Conservation (phyloP, 306 rosid genomes). For the Adenanthera pavonina region DNA sequence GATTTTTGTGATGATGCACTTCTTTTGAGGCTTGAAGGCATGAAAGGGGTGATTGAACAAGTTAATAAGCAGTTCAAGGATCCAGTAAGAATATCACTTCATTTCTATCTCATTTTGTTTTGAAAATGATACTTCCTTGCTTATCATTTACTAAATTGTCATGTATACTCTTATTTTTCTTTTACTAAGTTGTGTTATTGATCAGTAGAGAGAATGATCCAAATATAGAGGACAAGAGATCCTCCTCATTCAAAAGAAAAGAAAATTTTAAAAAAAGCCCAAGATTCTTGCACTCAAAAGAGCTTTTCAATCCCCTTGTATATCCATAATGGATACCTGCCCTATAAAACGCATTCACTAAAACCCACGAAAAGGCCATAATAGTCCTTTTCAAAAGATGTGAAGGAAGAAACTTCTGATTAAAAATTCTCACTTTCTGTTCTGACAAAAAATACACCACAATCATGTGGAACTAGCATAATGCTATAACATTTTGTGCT, state of each 20-base stretch:
- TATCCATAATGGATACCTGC: background rate
- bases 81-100: slow-evolving; percentile 53
- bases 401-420: background rate
- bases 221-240: background rate
- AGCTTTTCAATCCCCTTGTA: background rate
- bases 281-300: background rate
- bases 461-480: background rate
- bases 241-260: background rate
- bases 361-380: background rate
- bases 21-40: slow-evolving; percentile 69
- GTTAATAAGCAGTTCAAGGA: slow-evolving; percentile 75
- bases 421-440: background rate
- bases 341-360: background rate
- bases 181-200: background rate
- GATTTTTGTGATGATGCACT: slow-evolving; percentile 78
- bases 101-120: background rate
- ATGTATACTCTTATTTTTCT: background rate
- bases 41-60: slow-evolving; percentile 78
- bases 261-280: background rate
- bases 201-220: background rate
- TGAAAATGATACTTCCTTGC: background rate
- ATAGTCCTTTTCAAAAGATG: background rate
- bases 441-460: background rate
- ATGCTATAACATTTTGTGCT: background rate
- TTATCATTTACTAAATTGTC: background rate